Evolutionary conservation across 768 basidiomycete genomes (phyloP).

Genomic region (Solioccasus polychromus): DNA sequence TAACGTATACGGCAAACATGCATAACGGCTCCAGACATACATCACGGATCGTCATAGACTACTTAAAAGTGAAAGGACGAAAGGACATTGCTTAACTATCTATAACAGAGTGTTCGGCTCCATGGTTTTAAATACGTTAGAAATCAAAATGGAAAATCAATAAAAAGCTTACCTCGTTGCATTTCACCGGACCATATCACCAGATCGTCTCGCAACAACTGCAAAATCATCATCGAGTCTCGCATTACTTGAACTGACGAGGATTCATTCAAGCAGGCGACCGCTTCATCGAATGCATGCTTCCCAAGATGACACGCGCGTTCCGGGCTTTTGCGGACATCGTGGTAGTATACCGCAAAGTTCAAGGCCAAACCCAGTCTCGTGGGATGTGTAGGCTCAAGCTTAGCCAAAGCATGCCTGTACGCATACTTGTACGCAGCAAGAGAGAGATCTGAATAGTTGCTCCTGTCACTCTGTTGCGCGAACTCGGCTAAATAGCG

Average conservation of each 20-base stretch:
- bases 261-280: constrained; percentile 54
- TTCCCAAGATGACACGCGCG: constrained; percentile 87
- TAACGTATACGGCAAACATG: constrained; percentile 12
- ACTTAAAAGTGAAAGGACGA: background rate
- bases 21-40: background rate
- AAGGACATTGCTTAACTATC: too few relatives aligned
- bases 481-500: constrained; percentile 89
- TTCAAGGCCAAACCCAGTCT: constrained; percentile 86
- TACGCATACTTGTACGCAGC: constrained; percentile 86
- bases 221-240: constrained; percentile 82
- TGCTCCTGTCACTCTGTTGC: constrained; percentile 62
- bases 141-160: constrained; percentile 2
- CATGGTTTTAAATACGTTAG: constrained; percentile 15
- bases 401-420: constrained; percentile 71
- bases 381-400: constrained; percentile 80
- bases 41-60: background rate
- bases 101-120: constrained; percentile 27
- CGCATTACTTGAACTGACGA: constrained; percentile 44
- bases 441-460: constrained; percentile 71
- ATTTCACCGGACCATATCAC: constrained; percentile 85
- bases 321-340: constrained; percentile 82
- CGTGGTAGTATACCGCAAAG: constrained; percentile 92
- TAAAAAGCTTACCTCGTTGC: constrained; percentile 35
- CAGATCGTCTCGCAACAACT: constrained; percentile 80
- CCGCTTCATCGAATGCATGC: constrained; percentile 89